Base-by-base conservation (phyloP, 139 green algal genomes). In the Coccomyxa sp. region DNA sequence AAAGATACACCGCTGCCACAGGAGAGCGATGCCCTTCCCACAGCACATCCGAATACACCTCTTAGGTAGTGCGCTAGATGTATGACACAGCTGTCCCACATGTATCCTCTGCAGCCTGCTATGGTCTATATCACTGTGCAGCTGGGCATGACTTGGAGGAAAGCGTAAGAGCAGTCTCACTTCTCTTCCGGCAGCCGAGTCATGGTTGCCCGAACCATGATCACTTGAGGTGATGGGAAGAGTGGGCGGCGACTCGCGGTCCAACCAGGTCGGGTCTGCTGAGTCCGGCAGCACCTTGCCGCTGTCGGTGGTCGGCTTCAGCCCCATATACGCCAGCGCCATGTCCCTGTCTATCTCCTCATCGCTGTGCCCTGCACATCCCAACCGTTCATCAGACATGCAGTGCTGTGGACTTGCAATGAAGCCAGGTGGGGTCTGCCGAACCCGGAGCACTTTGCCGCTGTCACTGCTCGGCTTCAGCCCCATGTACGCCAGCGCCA, bases 401-500 rank as follows among this genome's bases (percentile, higher is more conserved):
- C n/a, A n/a, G n/a, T n/a, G n/a, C n/a, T n/a, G n/a, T n/a, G n/a
- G 64, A 34, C 27, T 72, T 33, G 64, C 64, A 16, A 27, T 72
- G 10, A 27, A 38, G 64, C 64, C 29, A 72, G 18, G 64, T 5
- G 24, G 29, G 29, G 34, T 72, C 29, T n/a, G 64, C 64, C 5
- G 64, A 36, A 16, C 29, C 64, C 24, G 29, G 10, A 22, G 18
- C 18, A 64, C 27, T 1, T 18, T 22, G 50, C 50, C 50, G 50
- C 50, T 22, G 50, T 12, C 16, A 34, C 35, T 44, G 70, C 12
- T 41, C 14, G 33, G 70, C 16, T 34, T 16, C 70, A 74, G 36
- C 33, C 70, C 70, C 70, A 74, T 74, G 70, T 74, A 74, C 2
- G 70, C 70, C 70, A 74, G 36, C 34, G 70, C 70, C 33, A 74